Base-by-base conservation (phyloP, 2,329 filamentous ascomycete genomes). In the Huntiella abstrusa region DNA sequence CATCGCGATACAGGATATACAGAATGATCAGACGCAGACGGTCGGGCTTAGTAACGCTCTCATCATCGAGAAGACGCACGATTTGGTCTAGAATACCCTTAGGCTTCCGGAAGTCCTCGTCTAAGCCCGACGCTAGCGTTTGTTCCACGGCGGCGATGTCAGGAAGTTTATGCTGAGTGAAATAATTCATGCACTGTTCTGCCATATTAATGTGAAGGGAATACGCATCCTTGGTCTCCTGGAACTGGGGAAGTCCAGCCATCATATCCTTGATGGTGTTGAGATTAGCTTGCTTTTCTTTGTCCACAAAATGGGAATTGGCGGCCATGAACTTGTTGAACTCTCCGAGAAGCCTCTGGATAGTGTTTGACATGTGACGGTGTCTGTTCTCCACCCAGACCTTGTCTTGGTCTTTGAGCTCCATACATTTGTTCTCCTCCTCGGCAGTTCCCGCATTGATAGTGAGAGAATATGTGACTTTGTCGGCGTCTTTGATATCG, bases 231-330 rank as follows among this genome's bases (percentile, higher is more conserved):
- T 96, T 95, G 69, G 91, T 84, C 61, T 92, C 82, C 56, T 93
- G 84, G 57, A 95, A 98, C 57, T 96, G 84, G 10, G 87, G 86
- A 49, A 98, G 65, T 6, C 87, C 88, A 11, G 85, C 91, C 64
- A 98, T 67, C 91, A 98, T 98, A 61, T 95, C 87, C 57, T 91
- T 85, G 62, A 98, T 94, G 19, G 83, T 81, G 62, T 87, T 93
- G 47, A 98, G 67, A 57, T 75, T 92, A 36, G 79, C 80, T 32
- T 77, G 72, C 48, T 81, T 74, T 52, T 72, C 72, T 57, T 76
- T 70, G 52, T 91, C 79, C 10, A 84, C 83, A 57, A 96, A 96
- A 57, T 96, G 84, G 11, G 87, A 83, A 58, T 98, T 94, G 51
- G 91, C 79, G 38, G 80, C 76, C 55, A 94, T 73, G 63, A 98